Conservation (phyloP, 441 rosid species). For the Geranium incanum region DNA sequence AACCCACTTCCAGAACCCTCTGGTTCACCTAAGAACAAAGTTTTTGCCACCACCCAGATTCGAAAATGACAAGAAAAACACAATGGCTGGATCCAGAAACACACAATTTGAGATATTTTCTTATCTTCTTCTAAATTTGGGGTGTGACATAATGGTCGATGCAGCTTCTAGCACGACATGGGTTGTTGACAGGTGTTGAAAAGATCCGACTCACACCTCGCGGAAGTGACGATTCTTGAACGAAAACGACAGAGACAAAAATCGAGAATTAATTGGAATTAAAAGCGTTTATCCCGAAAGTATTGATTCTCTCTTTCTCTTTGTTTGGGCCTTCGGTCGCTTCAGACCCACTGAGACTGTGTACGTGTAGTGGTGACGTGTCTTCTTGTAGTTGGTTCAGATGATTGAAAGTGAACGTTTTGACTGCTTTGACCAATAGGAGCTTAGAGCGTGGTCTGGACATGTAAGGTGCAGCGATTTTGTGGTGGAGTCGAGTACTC, state of each 20-base stretch:
- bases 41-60: not conserved
- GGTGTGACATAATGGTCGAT: not conserved
- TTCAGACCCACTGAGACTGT: not conserved
- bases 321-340: not conserved
- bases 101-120: not conserved
- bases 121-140: not conserved
- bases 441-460: not conserved
- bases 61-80: not conserved
- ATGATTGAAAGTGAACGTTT: not conserved
- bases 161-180: too few relatives aligned
- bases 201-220: too few relatives aligned
- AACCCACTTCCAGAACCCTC: slow-evolving; percentile 1
- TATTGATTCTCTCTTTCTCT: not conserved
- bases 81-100: not conserved
- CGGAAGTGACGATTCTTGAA: too few relatives aligned
- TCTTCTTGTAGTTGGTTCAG: not conserved
- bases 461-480: not conserved
- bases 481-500: not conserved
- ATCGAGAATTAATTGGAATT: not conserved
- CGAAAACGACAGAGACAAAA: too few relatives aligned
- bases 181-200: too few relatives aligned
- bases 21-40: not conserved
- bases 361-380: not conserved
- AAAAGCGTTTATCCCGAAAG: not conserved
- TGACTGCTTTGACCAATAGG: not conserved